Evolutionary conservation across 2,329 filamentous ascomycete genomes (phyloP).

Genomic region (Nannizziopsis barbatae): DNA sequence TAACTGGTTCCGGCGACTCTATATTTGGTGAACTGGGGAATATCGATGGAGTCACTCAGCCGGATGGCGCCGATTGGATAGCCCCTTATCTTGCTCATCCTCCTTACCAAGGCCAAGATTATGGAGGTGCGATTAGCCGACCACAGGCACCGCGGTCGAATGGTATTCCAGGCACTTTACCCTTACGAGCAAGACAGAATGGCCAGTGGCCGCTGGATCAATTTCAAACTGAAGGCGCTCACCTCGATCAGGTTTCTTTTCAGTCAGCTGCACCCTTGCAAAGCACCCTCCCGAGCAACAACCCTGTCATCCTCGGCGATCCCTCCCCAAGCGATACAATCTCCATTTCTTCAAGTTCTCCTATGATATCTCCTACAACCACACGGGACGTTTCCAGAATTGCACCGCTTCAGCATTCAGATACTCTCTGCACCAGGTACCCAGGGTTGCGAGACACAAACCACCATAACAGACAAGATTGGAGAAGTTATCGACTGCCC

Average conservation of each 20-base stretch:
- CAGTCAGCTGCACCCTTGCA: neutral
- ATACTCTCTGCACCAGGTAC: slow-evolving; percentile 16
- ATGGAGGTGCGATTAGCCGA: neutral
- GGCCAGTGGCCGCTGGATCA: neutral
- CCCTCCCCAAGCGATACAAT: neutral
- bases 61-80: neutral
- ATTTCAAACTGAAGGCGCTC: neutral
- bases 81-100: neutral
- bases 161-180: neutral
- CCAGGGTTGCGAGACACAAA: slow-evolving; percentile 14
- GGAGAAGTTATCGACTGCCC: slow-evolving; percentile 12
- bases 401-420: neutral
- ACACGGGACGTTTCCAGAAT: neutral
- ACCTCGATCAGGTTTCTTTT: neutral
- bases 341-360: neutral
- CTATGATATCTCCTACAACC: neutral
- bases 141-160: neutral
- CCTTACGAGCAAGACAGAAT: neutral
- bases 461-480: neutral
- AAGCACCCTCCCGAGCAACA: neutral
- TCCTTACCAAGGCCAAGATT: neutral
- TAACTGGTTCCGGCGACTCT: neutral
- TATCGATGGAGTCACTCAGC: neutral
- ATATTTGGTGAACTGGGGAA: neutral
- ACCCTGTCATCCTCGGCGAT: neutral